Conservation (phyloP, 139 green algal species). For the Raphidocelis subcapitata region DNA sequence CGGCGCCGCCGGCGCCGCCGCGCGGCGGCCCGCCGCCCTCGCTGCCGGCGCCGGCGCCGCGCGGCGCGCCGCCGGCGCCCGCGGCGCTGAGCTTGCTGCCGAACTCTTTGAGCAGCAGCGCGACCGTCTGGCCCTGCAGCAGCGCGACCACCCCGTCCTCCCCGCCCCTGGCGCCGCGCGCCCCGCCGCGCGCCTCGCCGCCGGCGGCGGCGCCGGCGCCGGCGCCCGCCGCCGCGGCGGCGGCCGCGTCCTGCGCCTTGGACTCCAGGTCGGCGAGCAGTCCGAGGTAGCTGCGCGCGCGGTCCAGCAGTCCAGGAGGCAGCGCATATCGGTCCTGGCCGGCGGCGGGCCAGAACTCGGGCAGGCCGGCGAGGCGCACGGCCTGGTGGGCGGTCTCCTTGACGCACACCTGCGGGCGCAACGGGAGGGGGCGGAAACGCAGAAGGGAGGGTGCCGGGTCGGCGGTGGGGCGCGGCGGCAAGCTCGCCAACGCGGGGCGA, state of each 20-base stretch:
- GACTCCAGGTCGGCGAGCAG: slow-evolving; percentile 14
- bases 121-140: slow-evolving; percentile 36
- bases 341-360: slow-evolving; percentile 8
- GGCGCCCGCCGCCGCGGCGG: background rate
- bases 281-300: slow-evolving; percentile 24
- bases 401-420: background rate
- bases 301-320: background rate
- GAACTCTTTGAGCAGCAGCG: slow-evolving; percentile 36
- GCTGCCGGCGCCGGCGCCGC: background rate
- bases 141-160: slow-evolving; percentile 10
- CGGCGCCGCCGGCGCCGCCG: background rate
- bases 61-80: background rate
- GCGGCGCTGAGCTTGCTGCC: slow-evolving; percentile 10
- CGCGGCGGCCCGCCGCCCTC: background rate
- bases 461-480: background rate
- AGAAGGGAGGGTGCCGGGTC: background rate
- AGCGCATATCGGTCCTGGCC: background rate
- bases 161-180: background rate
- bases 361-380: slow-evolving; percentile 28
- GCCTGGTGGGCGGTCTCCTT: slow-evolving; percentile 12
- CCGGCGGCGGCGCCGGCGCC: background rate
- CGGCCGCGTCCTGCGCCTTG: background rate
- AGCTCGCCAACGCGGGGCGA: background rate
- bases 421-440: background rate
- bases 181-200: too few species aligned